Base-by-base conservation (phyloP, 805 yeast species). In the Candida verbasci region DNA sequence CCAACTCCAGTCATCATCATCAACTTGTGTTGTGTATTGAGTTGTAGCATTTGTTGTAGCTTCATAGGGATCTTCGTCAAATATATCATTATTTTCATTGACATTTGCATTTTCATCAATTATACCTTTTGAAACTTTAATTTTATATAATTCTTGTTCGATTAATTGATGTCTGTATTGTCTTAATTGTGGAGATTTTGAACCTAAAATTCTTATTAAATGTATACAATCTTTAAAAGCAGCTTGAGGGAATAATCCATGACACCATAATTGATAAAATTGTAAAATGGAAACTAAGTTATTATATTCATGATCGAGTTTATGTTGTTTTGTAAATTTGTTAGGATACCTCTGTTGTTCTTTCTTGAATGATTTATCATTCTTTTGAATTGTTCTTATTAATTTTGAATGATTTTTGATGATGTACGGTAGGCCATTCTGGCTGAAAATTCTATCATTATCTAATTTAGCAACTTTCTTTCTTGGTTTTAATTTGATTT, bases 241-340 rank as follows among this genome's bases (percentile, higher is more conserved):
- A 11, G 93, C 86, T 60, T 82, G 84, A 4, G 96, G 95, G 51
- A 73, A 86, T 25, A 87, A 62, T 1, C 69, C 63, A 38, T 67
- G 72, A 45, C 72, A 67, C 73, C 73, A 67, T 17, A 67, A 50
- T 43, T 67, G 71, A 48, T 67, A 67, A 46, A 65, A 67, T 46
- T 65, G 68, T 23, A 67, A 44, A 1, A 64, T 54, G 1, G 62
- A 49, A 2, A 60, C 46, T 31, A 67, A 44, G 38, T 67, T 67
- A 12, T 56, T 52, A 28, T 45, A 55, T 40, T 65, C 70, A 17
- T 57, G 54, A n/a, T 58, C 60, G 12, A 47, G 43, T 32, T 53
- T 57, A n/a, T 44, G 41, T 12, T 29, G 35, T 35, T 34, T 31
- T n/a, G 37, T 29, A 3, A 25, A 16, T 6, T 14, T 18, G 1